Evolutionary conservation across 169 alveolate genomes (phyloP).

Genomic region (Eimeria brunetti): DNA sequence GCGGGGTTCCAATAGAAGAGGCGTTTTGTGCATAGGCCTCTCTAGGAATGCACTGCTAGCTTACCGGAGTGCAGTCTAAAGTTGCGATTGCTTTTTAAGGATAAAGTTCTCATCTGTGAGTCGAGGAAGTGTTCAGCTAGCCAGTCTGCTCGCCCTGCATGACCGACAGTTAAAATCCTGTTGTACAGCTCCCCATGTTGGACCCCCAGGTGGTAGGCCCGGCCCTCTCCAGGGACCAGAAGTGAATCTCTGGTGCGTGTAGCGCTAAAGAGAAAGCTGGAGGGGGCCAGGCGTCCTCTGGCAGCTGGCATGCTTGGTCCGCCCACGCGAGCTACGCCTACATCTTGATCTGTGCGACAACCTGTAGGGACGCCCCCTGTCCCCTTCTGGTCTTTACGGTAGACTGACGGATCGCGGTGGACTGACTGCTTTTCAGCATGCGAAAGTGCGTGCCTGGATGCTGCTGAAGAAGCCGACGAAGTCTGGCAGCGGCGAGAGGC

Average conservation of each 20-base stretch:
- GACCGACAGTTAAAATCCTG: conserved; percentile 81
- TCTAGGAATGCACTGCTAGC: not conserved
- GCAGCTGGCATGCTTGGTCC: conserved; percentile 19
- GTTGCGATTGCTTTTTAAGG: conserved; percentile 68
- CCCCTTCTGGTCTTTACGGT: not conserved
- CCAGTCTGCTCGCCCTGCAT: conserved; percentile 78
- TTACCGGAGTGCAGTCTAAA: conserved; percentile 81
- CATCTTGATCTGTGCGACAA: not conserved
- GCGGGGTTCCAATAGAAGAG: too few species aligned
- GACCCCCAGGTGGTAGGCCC: conserved; percentile 80
- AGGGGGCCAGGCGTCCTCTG: conserved; percentile 34
- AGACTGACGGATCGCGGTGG: conserved; percentile 36
- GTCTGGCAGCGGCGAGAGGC: not conserved
- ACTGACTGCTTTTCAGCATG: not conserved
- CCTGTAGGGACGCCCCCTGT: not conserved
- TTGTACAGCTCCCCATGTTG: conserved; percentile 75
- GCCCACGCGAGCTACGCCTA: not conserved
- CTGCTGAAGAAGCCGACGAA: not conserved
- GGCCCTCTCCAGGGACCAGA: conserved; percentile 80
- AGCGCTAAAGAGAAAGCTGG: conserved; percentile 25
- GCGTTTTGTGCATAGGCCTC: not conserved
- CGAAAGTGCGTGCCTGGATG: not conserved
- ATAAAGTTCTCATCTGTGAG: conserved; percentile 62
- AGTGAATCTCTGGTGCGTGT: conserved; percentile 76
- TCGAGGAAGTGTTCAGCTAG: conserved; percentile 80